Base-by-base conservation (phyloP, 1,139 yeast genomes). In the Protomyces inouyei region DNA sequence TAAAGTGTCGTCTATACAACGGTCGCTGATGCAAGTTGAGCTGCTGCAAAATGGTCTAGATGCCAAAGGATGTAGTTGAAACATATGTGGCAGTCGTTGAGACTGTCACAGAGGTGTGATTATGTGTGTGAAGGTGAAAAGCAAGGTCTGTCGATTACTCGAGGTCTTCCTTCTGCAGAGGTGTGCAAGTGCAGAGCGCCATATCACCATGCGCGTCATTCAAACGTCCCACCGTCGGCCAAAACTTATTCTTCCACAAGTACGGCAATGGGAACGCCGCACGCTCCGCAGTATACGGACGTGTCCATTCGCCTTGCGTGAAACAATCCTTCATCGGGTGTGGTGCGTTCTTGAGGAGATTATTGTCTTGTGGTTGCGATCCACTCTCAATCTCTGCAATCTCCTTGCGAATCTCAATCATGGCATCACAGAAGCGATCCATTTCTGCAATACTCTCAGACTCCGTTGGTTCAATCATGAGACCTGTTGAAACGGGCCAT, bases 381-480 rank as follows among this genome's bases (percentile, higher is more conserved):
- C 90, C 90, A 3, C 79, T 79, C 69, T 87, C 85, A 66, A 85
- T 83, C n/a, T 85, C 88, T 64, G 83, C 85, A 71, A 93, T 92
- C 77, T 93, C 98, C 66, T 78, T 75, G 73, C 93, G 86, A 68
- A 93, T 93, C 9, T 91, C 76, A 69, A 93, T 85, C 80, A 93
- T 82, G 1, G 98, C 85, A 68, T 90, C 93, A 68, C 91, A 85
- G 76, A 93, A 93, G 72, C 97, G 83, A 76, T 93, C 95, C 70
- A 93, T 80, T 78, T 93, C 98, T 64, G 81, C 88, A 73, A 87
- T 78, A 73, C 90, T 85, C 78, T 93, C 98, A 25, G 95, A 86
- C 77, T 93, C 98, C 3, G 98, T 93, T 66, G 98, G 98, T 78
- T 93, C 98, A 70, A 93, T 86, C 98, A 93, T 93, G 71, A 93